These are phyloP conservation scores for Metschnikowia aberdeeniae DNA, from an alignment of 805 yeast species.

Conservation along the genomic window DNA sequence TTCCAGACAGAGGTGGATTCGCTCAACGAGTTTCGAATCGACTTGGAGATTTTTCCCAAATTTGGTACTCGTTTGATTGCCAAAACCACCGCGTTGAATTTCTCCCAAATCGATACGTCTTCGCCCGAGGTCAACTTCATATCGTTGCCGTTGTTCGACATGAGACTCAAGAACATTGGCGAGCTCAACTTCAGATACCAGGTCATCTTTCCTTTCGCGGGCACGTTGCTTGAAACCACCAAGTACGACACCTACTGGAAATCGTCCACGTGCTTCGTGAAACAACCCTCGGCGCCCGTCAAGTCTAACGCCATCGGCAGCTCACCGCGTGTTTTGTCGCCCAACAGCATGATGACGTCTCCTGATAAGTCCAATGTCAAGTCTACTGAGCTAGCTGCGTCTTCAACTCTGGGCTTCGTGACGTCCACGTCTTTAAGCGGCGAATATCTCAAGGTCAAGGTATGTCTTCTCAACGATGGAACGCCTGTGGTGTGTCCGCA, in stretches of 20 bases:
- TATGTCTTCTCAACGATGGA: constrained; percentile 75
- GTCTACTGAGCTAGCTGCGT: constrained; percentile 9
- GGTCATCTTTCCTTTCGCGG: constrained; percentile 84
- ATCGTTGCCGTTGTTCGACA: constrained; percentile 75
- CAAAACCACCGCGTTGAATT: constrained; percentile 74
- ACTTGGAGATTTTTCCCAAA: constrained; percentile 88
- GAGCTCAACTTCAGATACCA: constrained; percentile 72
- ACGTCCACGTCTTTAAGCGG: constrained; percentile 91
- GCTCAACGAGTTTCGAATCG: constrained; percentile 58
- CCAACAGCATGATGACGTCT: constrained; percentile 33
- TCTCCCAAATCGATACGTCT: constrained; percentile 36
- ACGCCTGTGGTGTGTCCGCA: constrained; percentile 79
- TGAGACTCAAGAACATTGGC: constrained; percentile 78
- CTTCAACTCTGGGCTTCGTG: constrained; percentile 56
- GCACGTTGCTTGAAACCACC: constrained; percentile 78
- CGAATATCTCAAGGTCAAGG: constrained; percentile 62
- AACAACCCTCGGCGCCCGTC: constrained; percentile 22
- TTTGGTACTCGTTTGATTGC: constrained; percentile 93
- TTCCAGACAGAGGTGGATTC: constrained; percentile 81
- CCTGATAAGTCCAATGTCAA: constrained; percentile 8
- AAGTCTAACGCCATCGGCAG: constrained; percentile 37
- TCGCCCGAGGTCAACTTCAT: constrained; percentile 39
- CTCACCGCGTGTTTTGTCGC: constrained; percentile 24
- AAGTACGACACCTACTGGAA: constrained; percentile 98
- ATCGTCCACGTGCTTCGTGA: constrained; percentile 60